Conservation (phyloP, 805 yeast genomes). For the Saturnispora mendoncae region DNA sequence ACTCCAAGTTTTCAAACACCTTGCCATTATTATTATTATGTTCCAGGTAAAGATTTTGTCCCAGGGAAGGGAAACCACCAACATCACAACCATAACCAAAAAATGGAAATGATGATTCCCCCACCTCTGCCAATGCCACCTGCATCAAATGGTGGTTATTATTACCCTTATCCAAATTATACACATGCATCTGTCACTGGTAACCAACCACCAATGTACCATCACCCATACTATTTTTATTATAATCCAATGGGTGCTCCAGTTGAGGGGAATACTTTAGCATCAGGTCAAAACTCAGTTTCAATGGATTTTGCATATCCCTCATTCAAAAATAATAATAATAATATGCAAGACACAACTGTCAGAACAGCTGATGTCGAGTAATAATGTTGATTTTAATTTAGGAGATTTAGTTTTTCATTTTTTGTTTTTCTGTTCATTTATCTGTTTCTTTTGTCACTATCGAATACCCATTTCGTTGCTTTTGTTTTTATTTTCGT, state of each 20-base stretch:
- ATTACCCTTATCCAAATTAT: slow-evolving; percentile 24
- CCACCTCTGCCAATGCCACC: slow-evolving; percentile 14
- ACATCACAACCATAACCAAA: slow-evolving; percentile 2
- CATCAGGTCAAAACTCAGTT: neutral
- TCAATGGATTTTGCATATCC: slow-evolving; percentile 2
- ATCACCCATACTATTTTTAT: slow-evolving; percentile 25
- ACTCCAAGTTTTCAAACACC: slow-evolving; percentile 19
- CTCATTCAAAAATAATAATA: neutral
- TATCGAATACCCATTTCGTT: no score
- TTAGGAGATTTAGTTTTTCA: no score
- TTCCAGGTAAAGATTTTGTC: slow-evolving; percentile 22
- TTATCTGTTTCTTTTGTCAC: no score
- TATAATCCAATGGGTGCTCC: slow-evolving; percentile 19
- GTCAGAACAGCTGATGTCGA: no score
- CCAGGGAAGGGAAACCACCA: no score
- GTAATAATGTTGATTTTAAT: no score
- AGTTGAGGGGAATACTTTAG: neutral
- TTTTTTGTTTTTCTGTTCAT: no score
- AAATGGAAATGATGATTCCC: slow-evolving; percentile 5
- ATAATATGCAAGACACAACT: no score
- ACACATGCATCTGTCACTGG: slow-evolving; percentile 14
- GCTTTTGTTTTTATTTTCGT: neutral
- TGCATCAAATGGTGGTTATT: slow-evolving; percentile 18
- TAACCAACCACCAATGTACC: slow-evolving; percentile 19
- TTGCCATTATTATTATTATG: slow-evolving; percentile 20